Evolutionary conservation across 805 yeast genomes (phyloP), one percentile per base, ranked within the genome.

Genomic region (Wickerhamomyces ciferrii): DNA sequence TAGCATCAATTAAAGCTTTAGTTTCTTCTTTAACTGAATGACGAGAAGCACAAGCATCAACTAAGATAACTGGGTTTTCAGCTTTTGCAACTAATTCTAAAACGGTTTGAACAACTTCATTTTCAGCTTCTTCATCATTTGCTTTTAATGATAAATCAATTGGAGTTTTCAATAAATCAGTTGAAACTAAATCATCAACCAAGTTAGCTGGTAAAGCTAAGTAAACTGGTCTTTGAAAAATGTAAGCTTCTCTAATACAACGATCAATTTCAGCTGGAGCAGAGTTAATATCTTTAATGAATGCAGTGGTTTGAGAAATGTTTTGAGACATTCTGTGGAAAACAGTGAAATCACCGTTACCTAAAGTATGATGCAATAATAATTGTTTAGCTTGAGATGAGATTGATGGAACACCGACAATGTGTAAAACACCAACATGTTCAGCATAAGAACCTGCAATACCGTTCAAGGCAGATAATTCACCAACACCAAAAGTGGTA

Each of bases 401-500:
- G 59, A 80, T 72, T 46, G 92, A 81, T 53, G 96, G 96, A 48
- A 85, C 86, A 64, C 96, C 96, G 39, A 87, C 96, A 56, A 87
- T 78, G 69, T 87, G 95, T 53, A 87, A 69, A 55, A 87, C 67
- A 58, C 94, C 94, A 52, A 88, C 91, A 68, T 87, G 95, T 68
- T 88, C 96, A 52, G 96, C 91, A 69, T 81, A 87, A 44, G 94
- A 74, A 58, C 96, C 96, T 40, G 91, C 96, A 62, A 88, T 76
- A 58, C 94, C 96, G 67, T 87, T 87, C 58, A 87, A 72, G 13
- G 95, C 92, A 25, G 86, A 77, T 61, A 87, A 75, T 67, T 87
- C 96, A 65, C 96, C 96, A 47, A 87, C 96, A 69, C 96, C 96
- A 64, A 87, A 87, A 43, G 96, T 87, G 64, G 96, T 87, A 60